Conservation (phyloP, 176 grass and related monocot genomes). For the Carex cristatella region DNA sequence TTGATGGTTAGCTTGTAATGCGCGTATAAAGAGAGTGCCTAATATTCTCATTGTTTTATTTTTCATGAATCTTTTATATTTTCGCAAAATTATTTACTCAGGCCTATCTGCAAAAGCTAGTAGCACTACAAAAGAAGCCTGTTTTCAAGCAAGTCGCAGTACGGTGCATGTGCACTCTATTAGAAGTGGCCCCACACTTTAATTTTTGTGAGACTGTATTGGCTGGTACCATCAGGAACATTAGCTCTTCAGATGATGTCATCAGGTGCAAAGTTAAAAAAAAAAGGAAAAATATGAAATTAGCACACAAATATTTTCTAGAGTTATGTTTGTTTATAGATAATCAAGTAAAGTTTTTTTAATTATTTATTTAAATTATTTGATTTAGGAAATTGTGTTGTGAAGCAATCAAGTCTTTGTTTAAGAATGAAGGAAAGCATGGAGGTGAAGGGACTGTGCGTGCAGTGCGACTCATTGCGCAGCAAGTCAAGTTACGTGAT, state of each 20-base stretch:
- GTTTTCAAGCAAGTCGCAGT: constrained; percentile 48
- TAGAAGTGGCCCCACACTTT: constrained; percentile 84
- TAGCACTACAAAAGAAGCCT: constrained; percentile 61
- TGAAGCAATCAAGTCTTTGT: constrained; percentile 64
- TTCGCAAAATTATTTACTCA: constrained; percentile 33
- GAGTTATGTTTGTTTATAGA: background rate
- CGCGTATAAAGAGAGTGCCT: background rate
- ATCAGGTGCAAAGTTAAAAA: constrained; percentile 39
- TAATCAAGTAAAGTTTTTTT: constrained; percentile 8
- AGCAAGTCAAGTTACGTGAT: constrained; percentile 69
- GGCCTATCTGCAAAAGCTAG: constrained; percentile 72
- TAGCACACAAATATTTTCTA: background rate
- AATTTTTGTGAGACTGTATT: constrained; percentile 81
- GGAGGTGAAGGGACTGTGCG: constrained; percentile 83
- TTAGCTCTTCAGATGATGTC: constrained; percentile 79
- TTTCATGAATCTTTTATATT: background rate
- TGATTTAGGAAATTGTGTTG: constrained; percentile 71
- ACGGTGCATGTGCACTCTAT: constrained; percentile 69
- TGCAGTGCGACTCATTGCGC: constrained; percentile 79
- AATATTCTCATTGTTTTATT: background rate
- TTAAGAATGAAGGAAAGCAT: constrained; percentile 91
- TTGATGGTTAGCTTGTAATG: background rate
- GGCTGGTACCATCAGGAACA: constrained; percentile 60
- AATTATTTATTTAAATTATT: background rate
- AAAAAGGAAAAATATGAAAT: background rate